Percentiles rank a stretch among this genome's conserved stretches.
phyloP scores from a whole-genome alignment of 768 basidiomycete species.

The Arthromyces matolae region DNA sequence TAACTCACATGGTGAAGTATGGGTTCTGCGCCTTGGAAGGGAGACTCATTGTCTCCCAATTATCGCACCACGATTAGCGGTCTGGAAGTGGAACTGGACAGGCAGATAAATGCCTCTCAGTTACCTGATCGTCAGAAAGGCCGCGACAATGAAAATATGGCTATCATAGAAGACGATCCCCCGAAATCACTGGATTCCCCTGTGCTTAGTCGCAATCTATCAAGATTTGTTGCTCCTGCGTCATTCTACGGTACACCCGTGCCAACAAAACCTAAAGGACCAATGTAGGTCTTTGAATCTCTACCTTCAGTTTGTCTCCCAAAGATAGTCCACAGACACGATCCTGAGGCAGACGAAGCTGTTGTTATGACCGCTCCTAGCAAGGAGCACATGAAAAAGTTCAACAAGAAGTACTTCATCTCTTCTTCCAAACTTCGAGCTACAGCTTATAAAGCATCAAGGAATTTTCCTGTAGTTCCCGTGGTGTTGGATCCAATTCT shows the following conservation, averaged over 20 bases:
- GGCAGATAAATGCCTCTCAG: conserved; percentile 43
- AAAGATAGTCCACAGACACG: no score
- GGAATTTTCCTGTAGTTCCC: conserved; percentile 60
- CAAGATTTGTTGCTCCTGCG: conserved; percentile 46
- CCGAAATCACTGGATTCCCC: not conserved
- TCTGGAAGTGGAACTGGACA: conserved; percentile 62
- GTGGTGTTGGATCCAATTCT: conserved; percentile 93
- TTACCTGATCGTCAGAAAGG: conserved; percentile 40
- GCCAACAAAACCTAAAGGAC: conserved; percentile 36
- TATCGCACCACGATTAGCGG: conserved; percentile 46
- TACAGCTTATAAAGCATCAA: conserved; percentile 24
- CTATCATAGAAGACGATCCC: conserved; percentile 10
- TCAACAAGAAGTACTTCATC: conserved; percentile 64
- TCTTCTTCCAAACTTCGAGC: not conserved
- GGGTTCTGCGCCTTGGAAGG: conserved; percentile 61
- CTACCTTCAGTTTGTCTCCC: no score
- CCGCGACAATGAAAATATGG: conserved; percentile 1
- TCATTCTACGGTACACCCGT: conserved; percentile 57
- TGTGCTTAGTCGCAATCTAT: conserved; percentile 6
- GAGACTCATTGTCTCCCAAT: conserved; percentile 45
- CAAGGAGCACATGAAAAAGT: conserved; percentile 58
- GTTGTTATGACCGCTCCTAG: conserved; percentile 83
- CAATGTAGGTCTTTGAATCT: conserved; percentile 44
- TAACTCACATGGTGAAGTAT: conserved; percentile 36
- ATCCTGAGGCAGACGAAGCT: conserved; percentile 72